Evolutionary conservation across 2,329 filamentous ascomycete genomes (phyloP).

Genomic region (Zymoseptoria pseudotritici): DNA sequence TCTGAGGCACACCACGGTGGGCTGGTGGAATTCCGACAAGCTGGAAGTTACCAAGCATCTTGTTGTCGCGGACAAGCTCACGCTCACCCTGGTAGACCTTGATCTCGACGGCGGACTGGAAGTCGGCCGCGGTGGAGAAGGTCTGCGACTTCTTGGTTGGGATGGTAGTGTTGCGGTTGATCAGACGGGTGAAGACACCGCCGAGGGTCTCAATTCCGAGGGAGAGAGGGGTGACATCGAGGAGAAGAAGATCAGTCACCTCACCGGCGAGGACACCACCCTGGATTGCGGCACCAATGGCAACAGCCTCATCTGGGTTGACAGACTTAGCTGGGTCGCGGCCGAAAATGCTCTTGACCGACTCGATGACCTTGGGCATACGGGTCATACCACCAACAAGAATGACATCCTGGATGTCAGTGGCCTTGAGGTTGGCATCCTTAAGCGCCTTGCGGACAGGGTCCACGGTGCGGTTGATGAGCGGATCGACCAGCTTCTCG

Average conservation of each 20-base stretch:
- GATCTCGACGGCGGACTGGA: conserved; percentile 98
- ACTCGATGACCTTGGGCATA: conserved; percentile 97
- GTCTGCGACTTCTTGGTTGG: conserved; percentile 98
- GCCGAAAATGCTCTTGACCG: conserved; percentile 93
- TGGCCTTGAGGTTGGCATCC: conserved; percentile 83
- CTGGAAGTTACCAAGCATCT: conserved; percentile 98
- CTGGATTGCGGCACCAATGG: conserved; percentile 94
- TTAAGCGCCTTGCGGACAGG: conserved; percentile 95
- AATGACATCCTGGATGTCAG: conserved; percentile 96
- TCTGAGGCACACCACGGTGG: conserved; percentile 89
- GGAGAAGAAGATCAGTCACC: conserved; percentile 88
- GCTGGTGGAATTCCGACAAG: conserved; percentile 93
- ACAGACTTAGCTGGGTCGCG: conserved; percentile 96
- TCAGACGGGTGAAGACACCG: conserved; percentile 94
- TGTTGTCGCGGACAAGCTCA: conserved; percentile 98
- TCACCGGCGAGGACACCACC: conserved; percentile 94
- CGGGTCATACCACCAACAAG: conserved; percentile 98
- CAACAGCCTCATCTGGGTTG: conserved; percentile 96
- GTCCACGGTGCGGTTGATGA: conserved; percentile 79
- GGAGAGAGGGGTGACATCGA: conserved; percentile 91
- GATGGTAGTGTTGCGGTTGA: conserved; percentile 99
- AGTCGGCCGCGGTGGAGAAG: conserved; percentile 95
- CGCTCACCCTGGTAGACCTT: conserved; percentile 99
- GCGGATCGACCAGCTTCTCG: conserved; percentile 82
- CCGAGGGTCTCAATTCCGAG: conserved; percentile 98